These are phyloP conservation scores for Syzygium jambos DNA, from an alignment of 345 rosid species.

Conservation along the genomic window DNA sequence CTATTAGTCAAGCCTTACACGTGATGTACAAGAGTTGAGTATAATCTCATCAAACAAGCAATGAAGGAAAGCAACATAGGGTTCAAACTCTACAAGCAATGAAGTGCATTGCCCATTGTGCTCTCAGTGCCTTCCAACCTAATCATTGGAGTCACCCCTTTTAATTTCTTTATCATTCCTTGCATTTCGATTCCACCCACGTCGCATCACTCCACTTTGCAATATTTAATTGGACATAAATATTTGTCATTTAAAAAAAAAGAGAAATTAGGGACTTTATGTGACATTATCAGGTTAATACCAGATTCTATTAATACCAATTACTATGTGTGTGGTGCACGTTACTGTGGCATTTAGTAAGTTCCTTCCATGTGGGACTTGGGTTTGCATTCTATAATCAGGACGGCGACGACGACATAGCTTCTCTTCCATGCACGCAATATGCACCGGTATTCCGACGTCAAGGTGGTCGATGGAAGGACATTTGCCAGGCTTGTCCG, in stretches of 20 bases:
- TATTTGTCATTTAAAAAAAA: neutral
- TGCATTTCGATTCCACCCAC: neutral
- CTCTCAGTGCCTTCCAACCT: neutral
- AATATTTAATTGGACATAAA: neutral
- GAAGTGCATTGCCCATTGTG: neutral
- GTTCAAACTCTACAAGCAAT: neutral
- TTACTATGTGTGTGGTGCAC: neutral
- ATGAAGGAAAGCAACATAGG: neutral
- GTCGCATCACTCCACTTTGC: neutral
- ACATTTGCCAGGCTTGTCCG: neutral
- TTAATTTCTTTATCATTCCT: neutral
- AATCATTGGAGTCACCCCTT: neutral
- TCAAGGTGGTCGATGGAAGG: neutral
- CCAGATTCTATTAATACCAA: neutral
- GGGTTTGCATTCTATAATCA: neutral
- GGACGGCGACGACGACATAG: neutral
- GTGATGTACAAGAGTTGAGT: neutral
- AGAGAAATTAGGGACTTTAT: neutral
- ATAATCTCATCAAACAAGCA: neutral
- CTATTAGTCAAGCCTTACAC: neutral
- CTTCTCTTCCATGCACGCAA: neutral
- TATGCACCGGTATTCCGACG: neutral
- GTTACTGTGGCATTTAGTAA: neutral
- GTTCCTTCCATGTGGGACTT: neutral
- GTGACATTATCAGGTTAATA: neutral